Evolutionary conservation across 331 rosid species (phyloP).

Genomic region (Acacia pycnantha): DNA sequence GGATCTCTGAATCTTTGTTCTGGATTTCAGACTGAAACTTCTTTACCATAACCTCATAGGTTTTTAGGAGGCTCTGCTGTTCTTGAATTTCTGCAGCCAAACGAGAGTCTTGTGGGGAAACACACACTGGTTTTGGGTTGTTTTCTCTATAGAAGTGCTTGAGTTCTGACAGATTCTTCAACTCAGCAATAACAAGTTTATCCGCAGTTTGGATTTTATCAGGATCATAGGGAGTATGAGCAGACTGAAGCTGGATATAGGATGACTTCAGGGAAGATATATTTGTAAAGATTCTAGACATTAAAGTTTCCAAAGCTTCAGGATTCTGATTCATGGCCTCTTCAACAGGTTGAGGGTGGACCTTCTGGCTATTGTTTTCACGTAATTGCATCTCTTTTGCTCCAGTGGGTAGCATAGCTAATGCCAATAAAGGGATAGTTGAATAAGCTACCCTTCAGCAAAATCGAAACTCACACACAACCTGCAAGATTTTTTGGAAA

Average conservation of each 20-base stretch:
- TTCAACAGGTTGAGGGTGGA: conserved; percentile 99
- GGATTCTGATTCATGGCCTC: conserved; percentile 95
- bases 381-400: conserved; percentile 85
- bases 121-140: conserved; percentile 90
- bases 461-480: conserved; percentile 35
- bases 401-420: conserved; percentile 97
- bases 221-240: conserved; percentile 98
- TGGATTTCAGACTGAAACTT: conserved; percentile 98
- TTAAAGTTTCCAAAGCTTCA: conserved; percentile 81
- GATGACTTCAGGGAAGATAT: conserved; percentile 89
- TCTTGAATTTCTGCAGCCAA: conserved; percentile 99
- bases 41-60: conserved; percentile 99
- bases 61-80: conserved; percentile 91
- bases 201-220: conserved; percentile 93
- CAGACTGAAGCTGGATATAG: conserved; percentile 94
- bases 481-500: conserved; percentile 52
- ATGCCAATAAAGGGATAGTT: conserved; percentile 45
- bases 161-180: conserved; percentile 88
- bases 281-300: conserved; percentile 79
- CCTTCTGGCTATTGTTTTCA: conserved; percentile 91
- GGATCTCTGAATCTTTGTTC: conserved; percentile 91
- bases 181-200: conserved; percentile 87
- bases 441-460: conserved; percentile 48
- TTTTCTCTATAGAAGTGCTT: conserved; percentile 96
- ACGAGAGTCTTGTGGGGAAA: conserved; percentile 96